Evolutionary conservation across 768 basidiomycete genomes (phyloP).

Genomic region (Psilocybe subaeruginosa): DNA sequence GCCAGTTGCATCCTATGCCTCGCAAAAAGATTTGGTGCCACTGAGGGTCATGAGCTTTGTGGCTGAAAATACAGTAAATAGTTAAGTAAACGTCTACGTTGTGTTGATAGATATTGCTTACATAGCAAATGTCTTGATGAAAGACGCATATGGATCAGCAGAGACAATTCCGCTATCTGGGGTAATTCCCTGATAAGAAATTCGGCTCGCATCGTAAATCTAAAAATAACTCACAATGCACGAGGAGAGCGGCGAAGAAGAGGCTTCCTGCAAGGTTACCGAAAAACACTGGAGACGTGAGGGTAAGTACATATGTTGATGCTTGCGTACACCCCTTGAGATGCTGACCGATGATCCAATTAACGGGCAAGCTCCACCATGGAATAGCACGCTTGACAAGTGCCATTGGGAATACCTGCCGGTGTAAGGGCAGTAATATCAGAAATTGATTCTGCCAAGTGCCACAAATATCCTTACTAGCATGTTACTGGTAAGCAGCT

Average conservation of each 20-base stretch:
- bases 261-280: conserved; percentile 72
- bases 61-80: conserved; percentile 32
- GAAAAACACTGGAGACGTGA: conserved; percentile 51
- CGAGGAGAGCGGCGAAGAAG: conserved; percentile 69
- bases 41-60: conserved; percentile 63
- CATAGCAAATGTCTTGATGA: conserved; percentile 59
- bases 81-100: not conserved
- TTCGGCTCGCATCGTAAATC: not conserved
- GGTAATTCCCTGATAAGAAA: not conserved
- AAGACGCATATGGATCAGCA: conserved; percentile 56
- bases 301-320: not conserved
- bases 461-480: conserved; percentile 47
- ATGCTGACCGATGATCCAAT: conserved; percentile 66
- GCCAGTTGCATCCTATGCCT: conserved; percentile 79
- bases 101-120: conserved; percentile 36
- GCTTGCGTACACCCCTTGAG: not conserved
- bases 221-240: conserved; percentile 52
- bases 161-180: conserved; percentile 65
- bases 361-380: conserved; percentile 69
- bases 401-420: conserved; percentile 72
- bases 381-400: conserved; percentile 61
- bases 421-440: not conserved
- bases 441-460: not conserved
- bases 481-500: conserved; percentile 78
- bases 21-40: conserved; percentile 78